phyloP scores from a whole-genome alignment of 805 yeast genomes.

The Maudiozyma bulderi region DNA sequence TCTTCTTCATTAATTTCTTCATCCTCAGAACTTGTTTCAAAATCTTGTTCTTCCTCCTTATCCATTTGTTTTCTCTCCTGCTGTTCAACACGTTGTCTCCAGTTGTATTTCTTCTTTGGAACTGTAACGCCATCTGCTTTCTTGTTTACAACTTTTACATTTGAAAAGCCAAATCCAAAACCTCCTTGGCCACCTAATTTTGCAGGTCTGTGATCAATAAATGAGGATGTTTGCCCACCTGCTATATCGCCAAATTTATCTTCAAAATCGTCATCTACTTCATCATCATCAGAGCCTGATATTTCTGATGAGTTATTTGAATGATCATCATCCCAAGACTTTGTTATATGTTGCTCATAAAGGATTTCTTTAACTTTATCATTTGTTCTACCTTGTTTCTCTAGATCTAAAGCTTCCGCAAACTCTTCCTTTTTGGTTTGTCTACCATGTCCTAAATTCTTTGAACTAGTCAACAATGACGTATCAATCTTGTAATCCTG shows the following conservation, averaged over 20 bases:
- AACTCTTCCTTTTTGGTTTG: conserved; percentile 61
- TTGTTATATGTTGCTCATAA: conserved; percentile 58
- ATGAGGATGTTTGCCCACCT: conserved; percentile 30
- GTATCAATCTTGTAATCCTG: conserved; percentile 59
- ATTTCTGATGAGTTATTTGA: conserved; percentile 11
- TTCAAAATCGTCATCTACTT: conserved; percentile 20
- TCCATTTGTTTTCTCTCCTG: conserved; percentile 37
- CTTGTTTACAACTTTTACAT: conserved; percentile 41
- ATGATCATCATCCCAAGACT: conserved; percentile 46
- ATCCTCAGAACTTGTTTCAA: conserved; percentile 31
- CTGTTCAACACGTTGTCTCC: conserved; percentile 53
- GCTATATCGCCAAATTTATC: conserved; percentile 18
- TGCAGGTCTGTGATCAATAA: conserved; percentile 64
- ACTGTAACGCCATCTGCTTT: conserved; percentile 5
- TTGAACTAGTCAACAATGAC: conserved; percentile 57
- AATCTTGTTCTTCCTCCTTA: conserved; percentile 54
- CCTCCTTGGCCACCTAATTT: conserved; percentile 50
- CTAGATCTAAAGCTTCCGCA: conserved; percentile 65
- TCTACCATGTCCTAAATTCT: conserved; percentile 64
- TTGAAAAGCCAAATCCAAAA: conserved; percentile 56
- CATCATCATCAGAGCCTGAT: conserved; percentile 21
- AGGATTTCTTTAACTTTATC: conserved; percentile 52
- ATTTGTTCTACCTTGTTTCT: conserved; percentile 58
- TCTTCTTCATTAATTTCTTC: conserved; percentile 15
- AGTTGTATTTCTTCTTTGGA: conserved; percentile 53